These are phyloP conservation scores for Dissophora ornata DNA, from an alignment of 192 early-diverging fungal species.

Conservation along the genomic window DNA sequence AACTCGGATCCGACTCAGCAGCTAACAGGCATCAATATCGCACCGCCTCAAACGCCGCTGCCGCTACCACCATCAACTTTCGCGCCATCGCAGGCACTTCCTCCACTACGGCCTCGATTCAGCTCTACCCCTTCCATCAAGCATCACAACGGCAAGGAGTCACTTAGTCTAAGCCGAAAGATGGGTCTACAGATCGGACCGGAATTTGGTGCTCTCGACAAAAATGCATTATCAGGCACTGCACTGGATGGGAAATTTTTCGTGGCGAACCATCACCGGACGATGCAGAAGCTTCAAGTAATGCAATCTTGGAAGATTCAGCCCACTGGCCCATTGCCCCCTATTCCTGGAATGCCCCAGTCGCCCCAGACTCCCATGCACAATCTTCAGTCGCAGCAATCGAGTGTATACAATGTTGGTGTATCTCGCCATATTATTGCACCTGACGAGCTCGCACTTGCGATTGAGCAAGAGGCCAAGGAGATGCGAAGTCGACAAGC, in stretches of 20 bases:
- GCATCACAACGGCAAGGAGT: slow-evolving; percentile 6
- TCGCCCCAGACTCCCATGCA: slow-evolving; percentile 7
- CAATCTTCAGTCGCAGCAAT: background rate
- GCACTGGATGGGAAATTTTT: slow-evolving; percentile 36
- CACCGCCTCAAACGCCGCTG: slow-evolving; percentile 17
- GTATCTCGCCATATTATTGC: slow-evolving; percentile 47
- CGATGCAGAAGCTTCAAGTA: slow-evolving; percentile 43
- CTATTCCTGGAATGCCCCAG: slow-evolving; percentile 14
- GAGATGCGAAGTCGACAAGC: slow-evolving; percentile 27
- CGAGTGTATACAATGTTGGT: slow-evolving; percentile 8
- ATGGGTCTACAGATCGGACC: slow-evolving; percentile 28
- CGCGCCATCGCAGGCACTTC: slow-evolving; percentile 10
- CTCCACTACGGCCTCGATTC: slow-evolving; percentile 21
- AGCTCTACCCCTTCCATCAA: slow-evolving; percentile 18
- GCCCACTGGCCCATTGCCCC: slow-evolving; percentile 19
- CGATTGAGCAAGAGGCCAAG: slow-evolving; percentile 40
- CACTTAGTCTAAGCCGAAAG: slow-evolving; percentile 26
- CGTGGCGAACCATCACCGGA: slow-evolving; percentile 46
- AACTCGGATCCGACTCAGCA: slow-evolving; percentile 3
- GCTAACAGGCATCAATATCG: background rate
- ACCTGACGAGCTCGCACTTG: slow-evolving; percentile 38
- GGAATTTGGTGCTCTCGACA: slow-evolving; percentile 28
- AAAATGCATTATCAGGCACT: slow-evolving; percentile 15
- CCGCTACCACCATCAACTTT: background rate
- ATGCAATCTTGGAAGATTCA: slow-evolving; percentile 12